These are phyloP conservation scores for Aspergillus quadricinctus DNA, from an alignment of 2,329 filamentous ascomycete species.

Conservation along the genomic window DNA sequence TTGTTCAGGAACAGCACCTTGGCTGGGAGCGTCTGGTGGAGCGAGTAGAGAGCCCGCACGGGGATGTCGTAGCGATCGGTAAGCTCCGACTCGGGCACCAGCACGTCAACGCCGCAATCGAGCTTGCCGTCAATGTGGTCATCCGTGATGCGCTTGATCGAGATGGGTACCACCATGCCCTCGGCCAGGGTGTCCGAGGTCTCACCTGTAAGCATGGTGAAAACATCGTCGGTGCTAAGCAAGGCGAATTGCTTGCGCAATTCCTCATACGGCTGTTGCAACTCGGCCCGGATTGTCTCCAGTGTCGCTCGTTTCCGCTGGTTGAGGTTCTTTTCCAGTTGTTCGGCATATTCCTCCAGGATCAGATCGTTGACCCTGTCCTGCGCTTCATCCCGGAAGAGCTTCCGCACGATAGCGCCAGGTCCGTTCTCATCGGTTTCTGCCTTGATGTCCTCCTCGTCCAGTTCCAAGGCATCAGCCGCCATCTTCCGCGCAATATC, in stretches of 20 bases:
- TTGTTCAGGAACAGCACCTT: slow-evolving; percentile 86
- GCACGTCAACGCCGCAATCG: slow-evolving; percentile 89
- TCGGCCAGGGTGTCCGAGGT: slow-evolving; percentile 76
- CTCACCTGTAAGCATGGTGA: slow-evolving; percentile 95
- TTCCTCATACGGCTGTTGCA: slow-evolving; percentile 92
- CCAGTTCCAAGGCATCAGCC: slow-evolving; percentile 89
- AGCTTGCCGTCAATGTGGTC: slow-evolving; percentile 92
- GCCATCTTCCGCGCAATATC: slow-evolving; percentile 98
- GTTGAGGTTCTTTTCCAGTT: slow-evolving; percentile 87
- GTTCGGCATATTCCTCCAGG: slow-evolving; percentile 93
- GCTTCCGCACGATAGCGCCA: slow-evolving; percentile 85
- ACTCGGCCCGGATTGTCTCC: slow-evolving; percentile 90
- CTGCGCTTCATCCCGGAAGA: slow-evolving; percentile 91
- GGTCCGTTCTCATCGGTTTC: slow-evolving; percentile 87
- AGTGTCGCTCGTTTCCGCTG: slow-evolving; percentile 93
- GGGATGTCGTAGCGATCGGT: slow-evolving; percentile 65
- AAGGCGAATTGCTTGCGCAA: slow-evolving; percentile 73
- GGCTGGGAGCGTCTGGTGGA: slow-evolving; percentile 80
- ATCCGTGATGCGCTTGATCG: slow-evolving; percentile 80
- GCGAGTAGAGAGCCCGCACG: slow-evolving; percentile 68
- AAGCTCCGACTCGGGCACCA: slow-evolving; percentile 77
- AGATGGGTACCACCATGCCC: slow-evolving; percentile 89
- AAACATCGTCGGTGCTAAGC: slow-evolving; percentile 72
- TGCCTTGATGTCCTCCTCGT: slow-evolving; percentile 96
- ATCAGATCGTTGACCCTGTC: slow-evolving; percentile 96